Evolutionary conservation across 1,139 yeast genomes (phyloP).

Genomic region (Saccharomycopsis crataegensis): DNA sequence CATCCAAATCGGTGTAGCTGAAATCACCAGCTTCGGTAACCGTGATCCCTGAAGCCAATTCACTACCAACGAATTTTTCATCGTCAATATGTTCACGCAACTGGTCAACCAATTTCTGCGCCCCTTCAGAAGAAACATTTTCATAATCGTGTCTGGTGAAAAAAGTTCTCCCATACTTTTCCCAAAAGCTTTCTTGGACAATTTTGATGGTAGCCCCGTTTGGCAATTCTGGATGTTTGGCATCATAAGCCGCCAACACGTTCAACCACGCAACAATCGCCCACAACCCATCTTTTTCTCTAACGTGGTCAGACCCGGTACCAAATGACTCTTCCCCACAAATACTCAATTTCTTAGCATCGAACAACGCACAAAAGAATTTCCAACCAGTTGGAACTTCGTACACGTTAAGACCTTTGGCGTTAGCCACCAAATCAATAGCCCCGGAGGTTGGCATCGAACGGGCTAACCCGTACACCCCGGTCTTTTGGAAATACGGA

Average conservation of each 20-base stretch:
- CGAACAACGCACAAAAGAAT: conserved; percentile 92
- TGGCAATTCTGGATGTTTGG: conserved; percentile 42
- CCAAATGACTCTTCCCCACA: conserved; percentile 99
- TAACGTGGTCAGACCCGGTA: conserved; percentile 93
- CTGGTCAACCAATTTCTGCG: conserved; percentile 55
- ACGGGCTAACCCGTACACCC: conserved; percentile 91
- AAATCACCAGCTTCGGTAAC: conserved; percentile 81
- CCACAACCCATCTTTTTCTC: conserved; percentile 98
- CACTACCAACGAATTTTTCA: conserved; percentile 38
- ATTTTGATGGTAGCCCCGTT: conserved; percentile 63
- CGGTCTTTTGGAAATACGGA: conserved; percentile 83
- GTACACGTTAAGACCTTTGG: conserved; percentile 66
- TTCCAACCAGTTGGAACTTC: conserved; percentile 99
- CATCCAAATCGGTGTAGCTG: conserved; percentile 90
- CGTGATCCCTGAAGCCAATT: conserved; percentile 39
- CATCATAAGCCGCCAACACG: conserved; percentile 75
- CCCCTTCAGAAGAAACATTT: conserved; percentile 70
- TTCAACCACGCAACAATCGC: conserved; percentile 97
- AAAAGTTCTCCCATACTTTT: conserved; percentile 92
- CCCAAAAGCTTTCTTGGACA: conserved; percentile 86
- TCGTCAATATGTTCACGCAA: conserved; percentile 44
- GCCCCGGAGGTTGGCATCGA: conserved; percentile 98
- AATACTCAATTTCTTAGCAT: conserved; percentile 84
- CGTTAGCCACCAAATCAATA: conserved; percentile 81
- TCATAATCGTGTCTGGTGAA: conserved; percentile 96